A percentile compares a stretch with the other conserved stretches of the same genome.
Evolutionary conservation across 1,139 yeast species (phyloP).

Genomic region (Geotrichum cucujoidarum): DNA sequence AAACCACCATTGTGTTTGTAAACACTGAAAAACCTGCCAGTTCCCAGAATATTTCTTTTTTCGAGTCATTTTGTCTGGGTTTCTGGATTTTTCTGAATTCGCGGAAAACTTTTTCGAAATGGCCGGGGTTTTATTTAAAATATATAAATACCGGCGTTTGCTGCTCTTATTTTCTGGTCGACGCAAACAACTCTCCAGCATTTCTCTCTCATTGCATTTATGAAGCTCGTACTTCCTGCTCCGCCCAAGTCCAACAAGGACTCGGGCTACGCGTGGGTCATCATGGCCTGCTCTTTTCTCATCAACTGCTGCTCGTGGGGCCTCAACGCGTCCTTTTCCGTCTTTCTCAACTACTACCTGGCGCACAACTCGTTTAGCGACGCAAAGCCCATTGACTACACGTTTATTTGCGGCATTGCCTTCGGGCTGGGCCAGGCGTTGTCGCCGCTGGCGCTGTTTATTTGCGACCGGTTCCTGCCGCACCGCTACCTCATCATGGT

Average conservation of each 20-base stretch:
- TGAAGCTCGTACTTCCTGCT: too few relatives aligned
- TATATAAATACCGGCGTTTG: too few relatives aligned
- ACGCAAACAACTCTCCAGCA: too few relatives aligned
- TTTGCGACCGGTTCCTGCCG: slow-evolving; percentile 39
- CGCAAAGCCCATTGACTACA: slow-evolving; percentile 56
- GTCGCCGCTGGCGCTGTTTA: slow-evolving; percentile 49
- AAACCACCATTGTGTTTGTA: too few relatives aligned
- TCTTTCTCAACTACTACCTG: slow-evolving; percentile 56
- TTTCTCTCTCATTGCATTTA: too few relatives aligned
- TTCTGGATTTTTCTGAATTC: too few relatives aligned
- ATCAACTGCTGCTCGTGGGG: slow-evolving; percentile 70
- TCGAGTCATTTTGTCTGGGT: too few relatives aligned
- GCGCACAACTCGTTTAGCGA: slow-evolving; percentile 48
- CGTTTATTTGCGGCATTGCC: slow-evolving; percentile 64
- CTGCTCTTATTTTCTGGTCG: not conserved
- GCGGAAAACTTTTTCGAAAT: too few relatives aligned
- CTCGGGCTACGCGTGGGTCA: slow-evolving; percentile 68
- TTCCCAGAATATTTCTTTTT: too few relatives aligned
- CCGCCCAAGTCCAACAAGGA: slow-evolving; percentile 39
- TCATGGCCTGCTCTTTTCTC: slow-evolving; percentile 50
- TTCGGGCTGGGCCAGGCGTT: slow-evolving; percentile 54
- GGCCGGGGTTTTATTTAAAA: too few relatives aligned
- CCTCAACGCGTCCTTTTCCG: slow-evolving; percentile 63
- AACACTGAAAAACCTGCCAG: too few relatives aligned
- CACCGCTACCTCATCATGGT: slow-evolving; percentile 40